Evolutionary conservation across 2,329 filamentous ascomycete genomes (phyloP).

Genomic region (Xylariaceae sp.): DNA sequence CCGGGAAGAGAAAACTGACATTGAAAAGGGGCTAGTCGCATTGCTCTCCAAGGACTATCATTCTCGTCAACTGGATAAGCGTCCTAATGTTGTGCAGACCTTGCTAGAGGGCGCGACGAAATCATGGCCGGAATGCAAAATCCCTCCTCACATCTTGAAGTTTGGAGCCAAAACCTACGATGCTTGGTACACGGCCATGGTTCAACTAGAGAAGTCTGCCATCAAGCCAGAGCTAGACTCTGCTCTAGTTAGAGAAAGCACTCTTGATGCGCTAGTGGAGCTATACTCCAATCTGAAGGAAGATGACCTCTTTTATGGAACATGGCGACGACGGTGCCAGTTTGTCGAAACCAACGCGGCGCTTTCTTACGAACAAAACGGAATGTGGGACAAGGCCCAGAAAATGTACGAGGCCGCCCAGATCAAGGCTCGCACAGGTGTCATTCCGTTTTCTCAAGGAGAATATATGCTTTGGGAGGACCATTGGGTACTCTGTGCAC

Average conservation of each 20-base stretch:
- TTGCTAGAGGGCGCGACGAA: constrained; percentile 82
- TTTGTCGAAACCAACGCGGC: constrained; percentile 98
- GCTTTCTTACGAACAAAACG: constrained; percentile 95
- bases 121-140: constrained; percentile 79
- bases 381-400: constrained; percentile 99
- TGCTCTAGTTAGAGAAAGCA: constrained; percentile 80
- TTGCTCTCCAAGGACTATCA: constrained; percentile 95
- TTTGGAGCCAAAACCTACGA: constrained; percentile 92
- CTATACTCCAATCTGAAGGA: constrained; percentile 87
- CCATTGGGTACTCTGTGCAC: constrained; percentile 95
- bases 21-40: constrained; percentile 86
- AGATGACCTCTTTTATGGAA: constrained; percentile 95
- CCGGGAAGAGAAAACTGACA: constrained; percentile 80
- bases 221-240: constrained; percentile 82
- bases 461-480: constrained; percentile 99
- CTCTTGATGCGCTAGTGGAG: constrained; percentile 90
- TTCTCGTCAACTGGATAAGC: constrained; percentile 84
- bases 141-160: constrained; percentile 94
- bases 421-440: constrained; percentile 91
- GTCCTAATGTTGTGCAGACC: constrained; percentile 92
- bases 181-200: constrained; percentile 91
- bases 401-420: constrained; percentile 94
- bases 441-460: constrained; percentile 90
- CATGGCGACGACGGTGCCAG: constrained; percentile 89
- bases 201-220: constrained; percentile 83